Evolutionary conservation across 1,284 basidiomycete genomes (phyloP).

Genomic region (Cryptococcus sp.): DNA sequence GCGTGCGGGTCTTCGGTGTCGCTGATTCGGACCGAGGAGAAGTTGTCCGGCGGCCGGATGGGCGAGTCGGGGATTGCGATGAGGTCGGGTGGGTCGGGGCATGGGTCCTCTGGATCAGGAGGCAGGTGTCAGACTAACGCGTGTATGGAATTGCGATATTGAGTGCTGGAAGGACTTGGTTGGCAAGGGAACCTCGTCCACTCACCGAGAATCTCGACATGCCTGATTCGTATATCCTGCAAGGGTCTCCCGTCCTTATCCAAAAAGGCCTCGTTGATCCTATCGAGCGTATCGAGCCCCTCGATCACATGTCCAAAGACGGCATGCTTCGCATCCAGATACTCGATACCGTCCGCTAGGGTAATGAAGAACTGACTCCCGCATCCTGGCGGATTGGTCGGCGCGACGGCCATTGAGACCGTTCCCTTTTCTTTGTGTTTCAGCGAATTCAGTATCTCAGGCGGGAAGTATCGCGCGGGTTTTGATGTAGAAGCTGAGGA

Average conservation of each 20-base stretch:
- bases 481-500: conserved; percentile 39
- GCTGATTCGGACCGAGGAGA: conserved; percentile 67
- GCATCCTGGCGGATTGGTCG: conserved; percentile 72
- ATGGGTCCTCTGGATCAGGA: conserved; percentile 89
- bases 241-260: conserved; percentile 87
- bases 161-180: background rate
- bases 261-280: conserved; percentile 85
- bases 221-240: conserved; percentile 90
- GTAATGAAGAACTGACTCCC: conserved; percentile 98
- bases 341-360: conserved; percentile 84
- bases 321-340: conserved; percentile 92
- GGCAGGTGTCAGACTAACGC: background rate
- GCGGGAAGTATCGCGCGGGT: conserved; percentile 78
- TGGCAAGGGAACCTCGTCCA: conserved; percentile 11
- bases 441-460: conserved; percentile 69
- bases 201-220: conserved; percentile 86
- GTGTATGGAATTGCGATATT: conserved; percentile 8
- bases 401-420: conserved; percentile 90
- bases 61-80: conserved; percentile 75
- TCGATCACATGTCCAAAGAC: conserved; percentile 96
- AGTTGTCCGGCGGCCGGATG: conserved; percentile 72
- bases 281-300: conserved; percentile 87
- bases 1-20: conserved; percentile 83
- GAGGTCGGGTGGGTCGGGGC: conserved; percentile 78
- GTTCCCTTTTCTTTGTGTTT: conserved; percentile 88